Conservation (phyloP, 1,284 basidiomycete species). For the Mycosarcoma mackinlayi region DNA sequence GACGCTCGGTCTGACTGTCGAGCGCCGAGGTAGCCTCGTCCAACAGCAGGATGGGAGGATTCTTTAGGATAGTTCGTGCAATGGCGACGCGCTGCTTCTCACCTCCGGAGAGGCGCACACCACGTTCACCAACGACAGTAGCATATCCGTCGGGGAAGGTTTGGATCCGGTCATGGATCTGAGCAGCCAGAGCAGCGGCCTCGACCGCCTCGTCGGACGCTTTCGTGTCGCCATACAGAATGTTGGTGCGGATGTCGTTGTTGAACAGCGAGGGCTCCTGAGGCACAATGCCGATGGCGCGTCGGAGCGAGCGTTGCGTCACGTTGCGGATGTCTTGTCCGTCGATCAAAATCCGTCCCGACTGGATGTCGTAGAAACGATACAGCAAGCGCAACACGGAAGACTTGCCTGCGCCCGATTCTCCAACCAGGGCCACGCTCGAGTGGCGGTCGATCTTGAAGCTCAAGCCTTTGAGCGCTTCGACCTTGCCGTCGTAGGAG, state of each 20-base stretch:
- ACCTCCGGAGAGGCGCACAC: constrained; percentile 75
- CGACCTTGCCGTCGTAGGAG: constrained; percentile 78
- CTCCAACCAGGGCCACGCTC: constrained; percentile 61
- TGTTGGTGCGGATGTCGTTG: constrained; percentile 73
- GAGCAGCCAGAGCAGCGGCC: constrained; percentile 61
- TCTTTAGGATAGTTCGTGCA: constrained; percentile 85
- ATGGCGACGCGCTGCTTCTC: constrained; percentile 89
- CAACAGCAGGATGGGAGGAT: constrained; percentile 82
- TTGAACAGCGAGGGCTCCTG: constrained; percentile 77
- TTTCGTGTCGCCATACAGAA: constrained; percentile 59
- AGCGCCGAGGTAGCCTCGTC: constrained; percentile 80
- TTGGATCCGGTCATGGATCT: constrained; percentile 65
- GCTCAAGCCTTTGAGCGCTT: constrained; percentile 80
- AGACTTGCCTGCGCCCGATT: constrained; percentile 82
- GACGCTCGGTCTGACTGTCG: constrained; percentile 64
- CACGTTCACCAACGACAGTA: constrained; percentile 83
- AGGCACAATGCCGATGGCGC: constrained; percentile 78
- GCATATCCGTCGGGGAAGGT: constrained; percentile 80
- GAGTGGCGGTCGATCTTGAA: constrained; percentile 81
- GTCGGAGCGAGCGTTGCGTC: constrained; percentile 80
- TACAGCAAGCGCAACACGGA: constrained; percentile 85
- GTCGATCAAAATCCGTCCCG: constrained; percentile 74
- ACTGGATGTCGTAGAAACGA: constrained; percentile 83
- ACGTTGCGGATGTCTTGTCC: constrained; percentile 86
- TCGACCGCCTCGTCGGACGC: constrained; percentile 62